Evolutionary conservation across 2,329 filamentous ascomycete species (phyloP).

Genomic region (Paraconiothyrium brasiliense): DNA sequence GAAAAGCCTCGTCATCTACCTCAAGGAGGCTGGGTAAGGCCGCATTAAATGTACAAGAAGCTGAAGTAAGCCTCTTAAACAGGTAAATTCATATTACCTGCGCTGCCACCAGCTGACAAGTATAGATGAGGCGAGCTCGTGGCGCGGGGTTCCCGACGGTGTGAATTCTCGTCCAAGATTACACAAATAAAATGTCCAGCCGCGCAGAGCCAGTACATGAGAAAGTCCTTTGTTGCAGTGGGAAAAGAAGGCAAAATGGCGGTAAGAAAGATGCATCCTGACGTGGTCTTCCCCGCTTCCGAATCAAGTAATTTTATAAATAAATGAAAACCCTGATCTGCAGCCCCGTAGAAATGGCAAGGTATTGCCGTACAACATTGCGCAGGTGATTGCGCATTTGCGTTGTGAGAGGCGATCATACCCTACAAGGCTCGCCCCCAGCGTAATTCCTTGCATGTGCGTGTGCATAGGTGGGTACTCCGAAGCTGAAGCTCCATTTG

Average conservation of each 20-base stretch:
- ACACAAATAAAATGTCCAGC: neutral
- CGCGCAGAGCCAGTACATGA: neutral
- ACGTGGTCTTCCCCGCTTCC: neutral
- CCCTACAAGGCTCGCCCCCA: neutral
- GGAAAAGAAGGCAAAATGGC: neutral
- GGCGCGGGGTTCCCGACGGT: neutral
- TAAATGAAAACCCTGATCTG: neutral
- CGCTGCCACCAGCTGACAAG: neutral
- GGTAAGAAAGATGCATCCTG: neutral
- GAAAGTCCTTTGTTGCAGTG: neutral
- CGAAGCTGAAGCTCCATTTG: neutral
- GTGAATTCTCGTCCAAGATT: neutral
- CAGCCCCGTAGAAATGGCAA: neutral
- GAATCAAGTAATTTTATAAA: neutral
- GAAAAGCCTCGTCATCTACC: neutral
- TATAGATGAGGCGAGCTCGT: neutral
- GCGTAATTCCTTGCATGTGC: neutral
- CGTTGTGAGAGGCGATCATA: neutral
- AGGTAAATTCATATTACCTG: neutral
- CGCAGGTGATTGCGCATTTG: conserved; percentile 7
- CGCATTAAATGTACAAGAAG: neutral
- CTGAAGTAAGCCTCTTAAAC: neutral
- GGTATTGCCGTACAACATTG: neutral
- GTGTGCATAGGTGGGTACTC: neutral
- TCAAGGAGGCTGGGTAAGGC: neutral